These are phyloP conservation scores for Xylaria cubensis DNA, from an alignment of 495 filamentous ascomycete genomes.

Conservation along the genomic window DNA sequence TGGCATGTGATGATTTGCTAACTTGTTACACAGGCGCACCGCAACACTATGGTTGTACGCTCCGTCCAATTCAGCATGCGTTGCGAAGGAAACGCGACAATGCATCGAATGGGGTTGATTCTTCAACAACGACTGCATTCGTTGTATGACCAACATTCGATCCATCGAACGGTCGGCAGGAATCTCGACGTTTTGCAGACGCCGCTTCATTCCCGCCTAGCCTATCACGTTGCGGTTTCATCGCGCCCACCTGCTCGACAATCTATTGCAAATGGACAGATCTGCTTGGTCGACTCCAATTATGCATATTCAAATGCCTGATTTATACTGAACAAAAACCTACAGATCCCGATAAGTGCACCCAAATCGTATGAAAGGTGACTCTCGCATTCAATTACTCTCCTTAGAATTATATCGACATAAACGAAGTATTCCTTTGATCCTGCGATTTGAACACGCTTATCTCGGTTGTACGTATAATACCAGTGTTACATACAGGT, in stretches of 20 bases:
- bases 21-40: slow-evolving; percentile 11
- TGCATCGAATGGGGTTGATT: slow-evolving; percentile 1
- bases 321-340: neutral
- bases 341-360: slow-evolving; percentile 10
- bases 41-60: neutral
- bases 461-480: neutral
- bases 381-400: slow-evolving; percentile 3
- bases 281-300: neutral
- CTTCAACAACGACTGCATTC: neutral
- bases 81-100: neutral
- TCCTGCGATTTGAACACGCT: neutral
- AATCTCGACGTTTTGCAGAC: slow-evolving; percentile 9
- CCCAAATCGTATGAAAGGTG: neutral
- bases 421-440: neutral
- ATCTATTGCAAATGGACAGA: neutral
- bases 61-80: neutral
- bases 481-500: neutral
- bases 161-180: neutral
- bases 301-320: neutral
- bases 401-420: neutral
- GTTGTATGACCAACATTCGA: slow-evolving; percentile 2
- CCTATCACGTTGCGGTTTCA: neutral
- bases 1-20: slow-evolving; percentile 25
- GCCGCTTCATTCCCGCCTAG: neutral
- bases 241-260: neutral